Conservation (phyloP, 768 basidiomycete genomes). For the Russula griseocarnosa region DNA sequence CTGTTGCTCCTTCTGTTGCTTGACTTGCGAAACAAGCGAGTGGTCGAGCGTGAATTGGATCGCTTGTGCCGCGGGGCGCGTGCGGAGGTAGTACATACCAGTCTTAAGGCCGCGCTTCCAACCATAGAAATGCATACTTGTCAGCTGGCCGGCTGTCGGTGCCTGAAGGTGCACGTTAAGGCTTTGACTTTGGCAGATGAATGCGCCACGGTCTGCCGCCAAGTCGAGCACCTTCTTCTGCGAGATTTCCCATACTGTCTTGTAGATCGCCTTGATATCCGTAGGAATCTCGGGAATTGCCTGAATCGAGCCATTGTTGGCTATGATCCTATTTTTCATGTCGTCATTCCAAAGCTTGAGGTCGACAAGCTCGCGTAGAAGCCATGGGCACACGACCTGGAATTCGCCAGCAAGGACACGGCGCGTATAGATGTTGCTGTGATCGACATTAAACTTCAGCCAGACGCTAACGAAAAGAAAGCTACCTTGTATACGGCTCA, state of each 20-base stretch:
- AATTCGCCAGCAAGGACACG: constrained; percentile 99
- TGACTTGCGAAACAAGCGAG: constrained; percentile 62
- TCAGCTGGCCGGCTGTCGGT: constrained; percentile 88
- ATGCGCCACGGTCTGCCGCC: constrained; percentile 97
- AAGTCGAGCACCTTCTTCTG: constrained; percentile 99
- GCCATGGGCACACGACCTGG: constrained; percentile 98
- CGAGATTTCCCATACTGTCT: constrained; percentile 99
- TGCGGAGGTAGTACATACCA: constrained; percentile 96
- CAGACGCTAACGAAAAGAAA: neutral
- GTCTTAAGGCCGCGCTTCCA: constrained; percentile 99
- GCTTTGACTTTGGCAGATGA: constrained; percentile 94
- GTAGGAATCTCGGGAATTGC: constrained; percentile 85
- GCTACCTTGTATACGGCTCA: constrained; percentile 92
- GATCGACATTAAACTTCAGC: constrained; percentile 12
- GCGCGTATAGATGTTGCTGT: constrained; percentile 95
- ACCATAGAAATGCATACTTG: constrained; percentile 98
- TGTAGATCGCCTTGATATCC: constrained; percentile 96
- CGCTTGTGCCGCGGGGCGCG: constrained; percentile 89
- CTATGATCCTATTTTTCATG: constrained; percentile 99
- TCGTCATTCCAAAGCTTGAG: constrained; percentile 94
- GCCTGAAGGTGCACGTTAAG: constrained; percentile 90
- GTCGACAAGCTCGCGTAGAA: constrained; percentile 95
- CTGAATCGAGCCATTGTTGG: constrained; percentile 86
- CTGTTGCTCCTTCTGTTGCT: constrained; percentile 39
- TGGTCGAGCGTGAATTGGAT: constrained; percentile 98